A percentile compares a stretch with the other conserved stretches of the same genome.
These are phyloP conservation scores for Cryptococcus neoformans DNA, from an alignment of 1,284 basidiomycete species.

Conservation along the genomic window DNA sequence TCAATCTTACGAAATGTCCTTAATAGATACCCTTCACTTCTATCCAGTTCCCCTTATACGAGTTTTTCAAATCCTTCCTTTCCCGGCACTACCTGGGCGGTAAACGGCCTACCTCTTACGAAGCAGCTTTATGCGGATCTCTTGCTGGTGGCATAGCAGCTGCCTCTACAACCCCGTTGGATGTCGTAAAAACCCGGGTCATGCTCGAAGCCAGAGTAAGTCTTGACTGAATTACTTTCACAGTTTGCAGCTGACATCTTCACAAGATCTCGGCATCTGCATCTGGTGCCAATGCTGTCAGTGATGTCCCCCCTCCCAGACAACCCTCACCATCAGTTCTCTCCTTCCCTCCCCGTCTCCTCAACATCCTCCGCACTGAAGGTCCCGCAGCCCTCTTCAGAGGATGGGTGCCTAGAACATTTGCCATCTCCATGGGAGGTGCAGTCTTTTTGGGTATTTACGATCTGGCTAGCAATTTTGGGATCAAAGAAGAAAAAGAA, in stretches of 20 bases:
- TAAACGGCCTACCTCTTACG: slow-evolving; percentile 65
- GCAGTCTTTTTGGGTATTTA: slow-evolving; percentile 96
- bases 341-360: slow-evolving; percentile 58
- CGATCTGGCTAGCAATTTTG: slow-evolving; percentile 54
- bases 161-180: slow-evolving; percentile 87
- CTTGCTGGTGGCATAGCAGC: slow-evolving; percentile 89
- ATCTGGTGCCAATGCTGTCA: background rate
- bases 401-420: slow-evolving; percentile 83
- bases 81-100: slow-evolving; percentile 50
- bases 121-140: slow-evolving; percentile 89
- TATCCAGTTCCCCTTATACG: slow-evolving; percentile 95
- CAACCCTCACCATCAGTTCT: slow-evolving; percentile 50
- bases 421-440: slow-evolving; percentile 96
- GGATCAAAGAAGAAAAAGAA: slow-evolving; percentile 5
- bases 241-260: background rate
- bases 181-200: slow-evolving; percentile 95
- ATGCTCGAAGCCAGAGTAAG: slow-evolving; percentile 86
- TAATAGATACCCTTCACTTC: slow-evolving; percentile 92
- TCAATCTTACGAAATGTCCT: background rate
- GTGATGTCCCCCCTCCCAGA: slow-evolving; percentile 16
- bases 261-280: slow-evolving; percentile 3
- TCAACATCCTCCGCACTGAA: slow-evolving; percentile 67
- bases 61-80: slow-evolving; percentile 71
- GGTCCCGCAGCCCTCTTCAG: slow-evolving; percentile 75
- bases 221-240: background rate